Base-by-base conservation (phyloP, 441 rosid genomes). In the Pelargonium hybrid region DNA sequence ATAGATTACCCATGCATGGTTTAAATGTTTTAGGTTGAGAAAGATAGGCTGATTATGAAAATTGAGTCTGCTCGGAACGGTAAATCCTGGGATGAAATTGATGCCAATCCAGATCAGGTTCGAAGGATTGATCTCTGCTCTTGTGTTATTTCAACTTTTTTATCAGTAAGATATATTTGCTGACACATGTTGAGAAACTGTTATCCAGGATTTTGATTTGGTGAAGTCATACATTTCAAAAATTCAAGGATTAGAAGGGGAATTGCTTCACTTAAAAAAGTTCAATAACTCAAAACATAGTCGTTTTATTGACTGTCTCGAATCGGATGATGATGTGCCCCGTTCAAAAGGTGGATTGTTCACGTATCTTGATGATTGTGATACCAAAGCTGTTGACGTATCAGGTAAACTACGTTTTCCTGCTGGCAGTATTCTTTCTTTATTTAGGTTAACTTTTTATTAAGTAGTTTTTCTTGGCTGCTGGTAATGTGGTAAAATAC, bases 231-330 rank as follows among this genome's bases (percentile, higher is more conserved):
- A 94, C 72, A 87, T 94, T 61, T 83, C 84, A 37, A 92, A 87
- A 85, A 90, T 92, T 84, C 97, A 94, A 82, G 96, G 89, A 71
- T 83, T 92, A 71, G 98, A 92, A 83, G 93, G 91, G 73, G 96
- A 94, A 75, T 67, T 94, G 78, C 69, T 88, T 75, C 87, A 80
- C 62, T 37, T 85, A 50, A 88, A 81, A 85, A 88, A 71, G 71
- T 77, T 73, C 41, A 76, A 82, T 69, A 84, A 75, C 54, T 72
- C 82, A 66, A 89, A 84, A 74, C 82, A 67, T 25, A 71, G 75
- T 62, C 82, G 72, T 48, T 69, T 76, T 77, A 68, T 82, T 20
- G 88, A 82, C 71, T 78, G 78, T 76, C 72, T 72, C 34, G 90
- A 88, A 69, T 81, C 85, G 14, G 90, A 86, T 70, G 96, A 88